Conservation (phyloP, 768 basidiomycete species). For the Leccinum longicurvipes region DNA sequence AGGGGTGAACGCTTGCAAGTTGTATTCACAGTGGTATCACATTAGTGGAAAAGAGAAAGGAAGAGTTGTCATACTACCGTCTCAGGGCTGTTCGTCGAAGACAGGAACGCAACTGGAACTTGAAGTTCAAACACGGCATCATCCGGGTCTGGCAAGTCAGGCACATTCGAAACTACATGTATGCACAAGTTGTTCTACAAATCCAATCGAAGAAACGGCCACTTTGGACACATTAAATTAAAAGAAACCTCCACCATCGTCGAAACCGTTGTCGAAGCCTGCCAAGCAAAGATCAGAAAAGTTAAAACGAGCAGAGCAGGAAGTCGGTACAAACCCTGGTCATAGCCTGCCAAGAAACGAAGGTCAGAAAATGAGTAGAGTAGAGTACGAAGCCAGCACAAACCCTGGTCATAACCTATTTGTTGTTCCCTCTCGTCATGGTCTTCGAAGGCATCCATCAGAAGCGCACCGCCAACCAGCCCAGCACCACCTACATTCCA, state of each 20-base stretch:
- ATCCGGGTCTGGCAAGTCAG: neutral
- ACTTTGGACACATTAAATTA: neutral
- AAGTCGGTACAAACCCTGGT: conserved; percentile 32
- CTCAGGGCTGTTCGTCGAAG: neutral
- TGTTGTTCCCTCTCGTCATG: conserved; percentile 34
- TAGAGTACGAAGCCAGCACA: too few relatives aligned
- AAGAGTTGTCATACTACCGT: too few relatives aligned
- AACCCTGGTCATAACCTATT: conserved; percentile 36
- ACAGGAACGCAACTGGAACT: neutral
- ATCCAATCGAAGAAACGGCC: conserved; percentile 5
- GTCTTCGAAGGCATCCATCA: conserved; percentile 50
- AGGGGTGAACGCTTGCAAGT: neutral
- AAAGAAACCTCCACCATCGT: conserved; percentile 2
- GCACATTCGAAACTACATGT: neutral
- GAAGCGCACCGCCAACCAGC: conserved; percentile 58
- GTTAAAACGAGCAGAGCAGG: neutral
- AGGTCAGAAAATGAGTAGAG: too few relatives aligned
- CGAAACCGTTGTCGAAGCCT: conserved; percentile 33
- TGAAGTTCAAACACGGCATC: neutral
- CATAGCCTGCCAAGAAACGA: too few relatives aligned
- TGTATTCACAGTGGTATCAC: neutral
- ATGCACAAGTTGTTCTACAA: conserved; percentile 15
- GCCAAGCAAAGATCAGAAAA: conserved; percentile 6
- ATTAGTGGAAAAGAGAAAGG: neutral
- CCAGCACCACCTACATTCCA: conserved; percentile 51